Evolutionary conservation across 495 filamentous ascomycete species (phyloP).

Genomic region (Neurospora sp.): DNA sequence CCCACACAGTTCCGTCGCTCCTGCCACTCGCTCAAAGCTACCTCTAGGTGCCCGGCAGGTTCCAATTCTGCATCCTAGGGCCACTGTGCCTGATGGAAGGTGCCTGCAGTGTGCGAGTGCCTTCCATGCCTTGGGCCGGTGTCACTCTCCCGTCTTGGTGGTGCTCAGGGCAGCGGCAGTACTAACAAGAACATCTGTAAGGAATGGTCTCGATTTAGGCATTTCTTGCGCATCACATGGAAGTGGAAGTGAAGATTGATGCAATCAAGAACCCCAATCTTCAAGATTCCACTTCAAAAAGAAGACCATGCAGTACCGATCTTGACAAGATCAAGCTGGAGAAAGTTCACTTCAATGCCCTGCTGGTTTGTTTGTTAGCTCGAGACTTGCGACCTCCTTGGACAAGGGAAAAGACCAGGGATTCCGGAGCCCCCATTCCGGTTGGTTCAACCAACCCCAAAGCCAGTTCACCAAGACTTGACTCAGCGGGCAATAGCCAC

Average conservation of each 20-base stretch:
- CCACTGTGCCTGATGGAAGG: neutral
- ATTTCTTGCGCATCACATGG: neutral
- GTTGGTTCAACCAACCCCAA: neutral
- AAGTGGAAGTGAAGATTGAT: neutral
- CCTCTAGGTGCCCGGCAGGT: neutral
- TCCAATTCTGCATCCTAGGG: neutral
- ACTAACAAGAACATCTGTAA: neutral
- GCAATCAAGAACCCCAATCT: neutral
- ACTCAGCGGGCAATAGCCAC: neutral
- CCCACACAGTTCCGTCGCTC: neutral
- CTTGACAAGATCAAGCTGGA: neutral
- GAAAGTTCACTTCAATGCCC: neutral
- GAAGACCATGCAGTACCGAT: neutral
- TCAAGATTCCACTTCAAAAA: neutral
- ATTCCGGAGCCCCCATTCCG: neutral
- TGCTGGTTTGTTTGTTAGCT: neutral
- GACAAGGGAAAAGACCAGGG: neutral
- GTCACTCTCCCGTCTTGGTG: neutral
- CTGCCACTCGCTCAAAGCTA: neutral
- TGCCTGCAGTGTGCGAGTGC: neutral
- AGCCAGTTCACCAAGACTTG: neutral
- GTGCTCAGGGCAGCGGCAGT: neutral
- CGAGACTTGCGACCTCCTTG: neutral
- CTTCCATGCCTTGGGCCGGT: neutral
- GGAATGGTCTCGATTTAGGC: neutral